phyloP scores from a whole-genome alignment of 1,284 basidiomycete species.

The Entoloma clypeatum region DNA sequence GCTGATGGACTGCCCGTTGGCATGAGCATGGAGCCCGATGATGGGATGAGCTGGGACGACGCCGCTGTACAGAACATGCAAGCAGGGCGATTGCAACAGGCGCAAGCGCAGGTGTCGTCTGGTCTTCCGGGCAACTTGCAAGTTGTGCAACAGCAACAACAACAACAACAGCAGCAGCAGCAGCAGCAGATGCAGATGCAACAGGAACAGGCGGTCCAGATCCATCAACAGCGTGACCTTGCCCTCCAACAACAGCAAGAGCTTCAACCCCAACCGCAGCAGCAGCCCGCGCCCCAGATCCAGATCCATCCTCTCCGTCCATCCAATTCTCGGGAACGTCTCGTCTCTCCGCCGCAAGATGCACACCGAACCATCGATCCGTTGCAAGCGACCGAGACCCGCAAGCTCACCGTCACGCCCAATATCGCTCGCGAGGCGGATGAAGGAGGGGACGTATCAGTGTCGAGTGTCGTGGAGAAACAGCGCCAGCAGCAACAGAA shows the following conservation, averaged over 20 bases:
- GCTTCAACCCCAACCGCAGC: constrained; percentile 24
- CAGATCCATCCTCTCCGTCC: constrained; percentile 30
- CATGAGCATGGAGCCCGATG: constrained; percentile 58
- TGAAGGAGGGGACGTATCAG: constrained; percentile 19
- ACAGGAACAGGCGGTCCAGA: constrained; percentile 19
- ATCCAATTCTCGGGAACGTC: constrained; percentile 39
- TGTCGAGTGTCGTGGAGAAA: constrained; percentile 47
- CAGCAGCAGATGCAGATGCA: constrained; percentile 35
- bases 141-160: constrained; percentile 29
- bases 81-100: constrained; percentile 29
- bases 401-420: constrained; percentile 75
- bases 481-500: too few species aligned
- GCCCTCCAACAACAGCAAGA: constrained; percentile 19
- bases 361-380: constrained; percentile 44
- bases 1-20: constrained; percentile 34
- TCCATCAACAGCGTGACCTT: constrained; percentile 25
- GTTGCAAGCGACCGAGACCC: constrained; percentile 58
- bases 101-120: constrained; percentile 20
- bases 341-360: constrained; percentile 25
- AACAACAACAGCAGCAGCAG: constrained; percentile 25
- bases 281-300: constrained; percentile 28
- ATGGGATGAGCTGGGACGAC: constrained; percentile 76
- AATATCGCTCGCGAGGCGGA: constrained; percentile 60
- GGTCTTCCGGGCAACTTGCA: constrained; percentile 28
- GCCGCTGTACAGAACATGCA: constrained; percentile 49